Evolutionary conservation across 2,329 filamentous ascomycete genomes (phyloP).

Genomic region (Neofusicoccum cordaticola): DNA sequence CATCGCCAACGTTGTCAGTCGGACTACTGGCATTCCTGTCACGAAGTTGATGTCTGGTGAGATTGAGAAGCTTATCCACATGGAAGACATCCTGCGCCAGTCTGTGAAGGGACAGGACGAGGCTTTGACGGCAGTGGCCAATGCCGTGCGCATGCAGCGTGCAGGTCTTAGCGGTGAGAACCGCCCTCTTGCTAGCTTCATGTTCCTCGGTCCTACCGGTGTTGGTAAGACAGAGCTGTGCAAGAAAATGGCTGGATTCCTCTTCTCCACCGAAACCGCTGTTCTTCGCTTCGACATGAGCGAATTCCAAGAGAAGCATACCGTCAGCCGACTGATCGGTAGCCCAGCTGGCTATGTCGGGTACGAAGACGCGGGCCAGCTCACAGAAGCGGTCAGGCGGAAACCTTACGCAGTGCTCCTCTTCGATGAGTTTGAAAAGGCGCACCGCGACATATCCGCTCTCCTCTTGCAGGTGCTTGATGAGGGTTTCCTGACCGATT

Average conservation of each 20-base stretch:
- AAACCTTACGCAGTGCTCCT: conserved; percentile 94
- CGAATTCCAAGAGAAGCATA: conserved; percentile 97
- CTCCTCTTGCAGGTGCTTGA: conserved; percentile 91
- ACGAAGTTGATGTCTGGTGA: conserved; percentile 90
- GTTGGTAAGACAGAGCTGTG: conserved; percentile 97
- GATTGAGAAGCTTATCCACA: conserved; percentile 89
- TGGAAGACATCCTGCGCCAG: conserved; percentile 85
- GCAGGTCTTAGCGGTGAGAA: conserved; percentile 91
- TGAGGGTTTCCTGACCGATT: conserved; percentile 92
- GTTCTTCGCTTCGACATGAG: conserved; percentile 97
- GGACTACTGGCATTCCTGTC: conserved; percentile 88
- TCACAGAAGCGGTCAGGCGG: conserved; percentile 89
- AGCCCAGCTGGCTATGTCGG: conserved; percentile 93
- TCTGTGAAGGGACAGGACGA: conserved; percentile 92
- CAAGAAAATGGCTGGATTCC: conserved; percentile 89
- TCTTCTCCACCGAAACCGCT: conserved; percentile 88
- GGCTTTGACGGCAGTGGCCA: conserved; percentile 82
- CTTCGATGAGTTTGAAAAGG: conserved; percentile 98
- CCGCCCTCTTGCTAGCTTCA: conserved; percentile 87
- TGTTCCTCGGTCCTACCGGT: conserved; percentile 95
- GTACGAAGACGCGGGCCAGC: conserved; percentile 92
- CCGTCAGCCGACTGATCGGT: conserved; percentile 87
- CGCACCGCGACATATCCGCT: conserved; percentile 89
- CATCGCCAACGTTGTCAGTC: conserved; percentile 86
- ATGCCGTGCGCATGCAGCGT: conserved; percentile 90